A percentile compares a stretch with the other conserved stretches of the same genome.
These are phyloP conservation scores for Termitomyces sp. DNA, from an alignment of 1,284 basidiomycete genomes.

Conservation along the genomic window DNA sequence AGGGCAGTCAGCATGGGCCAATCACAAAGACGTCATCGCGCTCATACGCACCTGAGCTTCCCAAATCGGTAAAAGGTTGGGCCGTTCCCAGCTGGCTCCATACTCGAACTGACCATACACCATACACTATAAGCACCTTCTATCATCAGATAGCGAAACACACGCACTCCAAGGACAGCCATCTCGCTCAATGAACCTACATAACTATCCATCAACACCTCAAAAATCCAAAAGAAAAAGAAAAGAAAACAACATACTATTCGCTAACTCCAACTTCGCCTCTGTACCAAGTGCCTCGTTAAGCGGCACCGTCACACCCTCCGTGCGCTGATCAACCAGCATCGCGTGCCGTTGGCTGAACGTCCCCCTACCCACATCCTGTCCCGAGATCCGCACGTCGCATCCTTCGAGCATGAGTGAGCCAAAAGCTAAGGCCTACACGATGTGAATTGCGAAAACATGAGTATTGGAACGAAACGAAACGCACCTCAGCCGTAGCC, in stretches of 20 bases:
- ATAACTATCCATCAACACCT: neutral
- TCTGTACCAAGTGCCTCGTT: slow-evolving; percentile 64
- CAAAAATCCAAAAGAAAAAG: neutral
- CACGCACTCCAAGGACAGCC: slow-evolving; percentile 74
- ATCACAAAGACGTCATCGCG: slow-evolving; percentile 5
- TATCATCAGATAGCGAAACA: neutral
- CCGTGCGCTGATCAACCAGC: slow-evolving; percentile 82
- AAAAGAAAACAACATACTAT: slow-evolving; percentile 49
- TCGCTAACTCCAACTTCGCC: slow-evolving; percentile 80
- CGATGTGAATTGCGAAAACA: neutral
- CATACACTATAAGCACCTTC: neutral
- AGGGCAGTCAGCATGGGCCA: slow-evolving; percentile 1
- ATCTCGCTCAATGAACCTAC: slow-evolving; percentile 82
- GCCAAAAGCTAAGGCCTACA: slow-evolving; percentile 78
- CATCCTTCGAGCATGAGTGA: slow-evolving; percentile 74
- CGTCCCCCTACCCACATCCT: slow-evolving; percentile 86
- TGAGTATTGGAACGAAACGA: neutral
- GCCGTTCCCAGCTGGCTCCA: slow-evolving; percentile 82
- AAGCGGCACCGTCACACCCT: slow-evolving; percentile 72
- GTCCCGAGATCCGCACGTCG: slow-evolving; percentile 83
- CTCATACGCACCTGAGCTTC: slow-evolving; percentile 65
- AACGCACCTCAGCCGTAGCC: slow-evolving; percentile 76
- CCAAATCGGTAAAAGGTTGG: slow-evolving; percentile 80
- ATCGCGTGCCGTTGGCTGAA: slow-evolving; percentile 91
- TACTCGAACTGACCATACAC: slow-evolving; percentile 67